Percentiles rank a stretch among this genome's conserved stretches.
These are phyloP conservation scores for Tricholoma furcatifolium DNA, from an alignment of 768 basidiomycete genomes.

Conservation along the genomic window DNA sequence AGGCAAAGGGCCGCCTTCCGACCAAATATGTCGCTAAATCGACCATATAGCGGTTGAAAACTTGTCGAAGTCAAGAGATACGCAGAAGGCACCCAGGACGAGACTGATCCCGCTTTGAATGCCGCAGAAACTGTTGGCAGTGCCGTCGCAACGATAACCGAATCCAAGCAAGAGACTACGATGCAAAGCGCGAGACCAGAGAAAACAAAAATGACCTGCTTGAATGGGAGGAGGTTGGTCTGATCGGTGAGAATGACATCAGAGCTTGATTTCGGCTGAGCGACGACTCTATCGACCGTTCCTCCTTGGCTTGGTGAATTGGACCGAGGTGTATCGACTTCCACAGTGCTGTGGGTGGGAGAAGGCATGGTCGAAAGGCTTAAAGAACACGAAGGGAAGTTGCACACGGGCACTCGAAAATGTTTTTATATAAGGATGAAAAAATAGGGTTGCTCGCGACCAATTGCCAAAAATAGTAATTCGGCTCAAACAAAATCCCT, in stretches of 20 bases:
- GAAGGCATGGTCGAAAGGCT: neutral
- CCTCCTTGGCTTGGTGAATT: neutral
- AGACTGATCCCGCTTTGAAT: slow-evolving; percentile 62
- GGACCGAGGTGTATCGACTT: neutral
- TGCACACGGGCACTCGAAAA: too few species aligned
- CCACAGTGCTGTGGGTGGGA: neutral
- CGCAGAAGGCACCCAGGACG: slow-evolving; percentile 72
- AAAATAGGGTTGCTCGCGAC: too few species aligned
- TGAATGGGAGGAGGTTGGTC: slow-evolving; percentile 70
- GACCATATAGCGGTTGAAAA: slow-evolving; percentile 61
- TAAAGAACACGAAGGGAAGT: too few species aligned
- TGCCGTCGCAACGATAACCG: slow-evolving; percentile 73
- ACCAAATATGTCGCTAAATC: slow-evolving; percentile 67
- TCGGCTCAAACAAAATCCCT: too few species aligned
- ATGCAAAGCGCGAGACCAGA: slow-evolving; percentile 59
- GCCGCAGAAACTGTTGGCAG: slow-evolving; percentile 67
- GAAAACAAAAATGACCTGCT: slow-evolving; percentile 62
- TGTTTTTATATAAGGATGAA: too few species aligned
- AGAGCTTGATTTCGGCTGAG: slow-evolving; percentile 1
- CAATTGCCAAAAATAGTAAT: too few species aligned
- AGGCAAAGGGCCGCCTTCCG: slow-evolving; percentile 59
- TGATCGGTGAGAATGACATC: slow-evolving; percentile 56
- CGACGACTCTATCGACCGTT: neutral
- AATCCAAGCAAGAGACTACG: slow-evolving; percentile 62
- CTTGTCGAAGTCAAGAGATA: slow-evolving; percentile 69